Percentiles rank a stretch among this genome's conserved stretches.
phyloP scores from a whole-genome alignment of 352 stramenopile species.

The Phytophthora ohioensis region DNA sequence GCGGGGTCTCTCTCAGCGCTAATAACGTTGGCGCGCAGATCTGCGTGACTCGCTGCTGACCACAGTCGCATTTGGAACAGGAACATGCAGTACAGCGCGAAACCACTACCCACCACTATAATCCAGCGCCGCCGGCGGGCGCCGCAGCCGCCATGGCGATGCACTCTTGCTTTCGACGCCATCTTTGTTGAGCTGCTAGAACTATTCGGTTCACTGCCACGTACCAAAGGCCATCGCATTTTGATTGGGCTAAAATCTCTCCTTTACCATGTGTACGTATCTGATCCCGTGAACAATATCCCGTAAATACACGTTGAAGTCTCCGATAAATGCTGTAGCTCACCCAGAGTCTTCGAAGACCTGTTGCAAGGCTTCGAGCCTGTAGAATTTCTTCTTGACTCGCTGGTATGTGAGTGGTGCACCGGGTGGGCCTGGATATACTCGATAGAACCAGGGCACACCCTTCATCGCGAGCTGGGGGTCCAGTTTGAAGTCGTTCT shows the following conservation, averaged over 20 bases:
- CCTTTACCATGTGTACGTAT: slow-evolving; percentile 30
- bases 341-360: slow-evolving; percentile 37
- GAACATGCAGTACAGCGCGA: slow-evolving; percentile 37
- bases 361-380: slow-evolving; percentile 40
- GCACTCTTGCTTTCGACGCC: slow-evolving; percentile 20
- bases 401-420: slow-evolving; percentile 41
- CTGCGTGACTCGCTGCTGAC: slow-evolving; percentile 27
- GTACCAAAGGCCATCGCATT: slow-evolving; percentile 9
- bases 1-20: slow-evolving; percentile 12
- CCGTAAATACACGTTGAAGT: slow-evolving; percentile 1
- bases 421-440: slow-evolving; percentile 45
- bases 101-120: slow-evolving; percentile 9
- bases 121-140: slow-evolving; percentile 32
- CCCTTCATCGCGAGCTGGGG: slow-evolving; percentile 61
- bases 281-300: slow-evolving; percentile 11
- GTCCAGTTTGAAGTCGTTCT: slow-evolving; percentile 74
- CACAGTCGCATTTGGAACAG: slow-evolving; percentile 38
- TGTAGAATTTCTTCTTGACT: slow-evolving; percentile 49
- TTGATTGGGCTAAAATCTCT: slow-evolving; percentile 12
- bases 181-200: slow-evolving; percentile 16
- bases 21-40: slow-evolving; percentile 41
- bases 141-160: slow-evolving; percentile 11
- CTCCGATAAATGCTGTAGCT: slow-evolving; percentile 7
- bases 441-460: slow-evolving; percentile 69
- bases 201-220: slow-evolving; percentile 27